phyloP scores from a whole-genome alignment of 2,329 filamentous ascomycete species.

The Atkinsonella texensis region DNA sequence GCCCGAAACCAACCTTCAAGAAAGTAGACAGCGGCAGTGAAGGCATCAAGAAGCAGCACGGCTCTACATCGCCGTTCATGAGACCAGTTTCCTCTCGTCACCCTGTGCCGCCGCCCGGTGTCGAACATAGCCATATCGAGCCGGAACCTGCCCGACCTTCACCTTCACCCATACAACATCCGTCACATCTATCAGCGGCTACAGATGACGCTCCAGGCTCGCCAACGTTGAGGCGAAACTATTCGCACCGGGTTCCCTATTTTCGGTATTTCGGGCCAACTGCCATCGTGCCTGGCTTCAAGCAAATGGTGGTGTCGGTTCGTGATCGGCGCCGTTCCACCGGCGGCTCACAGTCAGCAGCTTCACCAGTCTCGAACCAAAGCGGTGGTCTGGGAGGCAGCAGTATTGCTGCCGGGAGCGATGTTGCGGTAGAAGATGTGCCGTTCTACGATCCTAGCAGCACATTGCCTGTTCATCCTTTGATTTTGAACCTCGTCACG shows the following conservation, averaged over 20 bases:
- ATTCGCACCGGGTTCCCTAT: slow-evolving; percentile 64
- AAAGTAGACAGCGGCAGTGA: not conserved
- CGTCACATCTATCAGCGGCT: slow-evolving; percentile 5
- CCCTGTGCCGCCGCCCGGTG: not conserved
- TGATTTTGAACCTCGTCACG: slow-evolving; percentile 67
- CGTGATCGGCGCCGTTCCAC: slow-evolving; percentile 51
- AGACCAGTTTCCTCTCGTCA: not conserved
- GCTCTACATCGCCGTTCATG: not conserved
- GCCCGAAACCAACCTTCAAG: not conserved
- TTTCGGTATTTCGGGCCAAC: slow-evolving; percentile 87
- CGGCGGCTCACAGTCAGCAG: slow-evolving; percentile 42
- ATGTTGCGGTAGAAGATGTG: slow-evolving; percentile 38
- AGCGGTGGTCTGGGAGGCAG: slow-evolving; percentile 22
- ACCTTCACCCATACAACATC: slow-evolving; percentile 8
- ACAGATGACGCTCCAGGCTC: slow-evolving; percentile 22
- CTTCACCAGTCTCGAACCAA: slow-evolving; percentile 34
- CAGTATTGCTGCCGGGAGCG: slow-evolving; percentile 30
- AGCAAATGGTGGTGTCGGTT: slow-evolving; percentile 79
- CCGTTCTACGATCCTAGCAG: slow-evolving; percentile 71
- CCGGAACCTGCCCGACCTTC: not conserved
- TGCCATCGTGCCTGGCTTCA: slow-evolving; percentile 82
- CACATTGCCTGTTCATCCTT: slow-evolving; percentile 53
- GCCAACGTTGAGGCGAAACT: slow-evolving; percentile 35
- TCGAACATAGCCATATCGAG: not conserved
- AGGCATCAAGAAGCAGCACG: not conserved